Evolutionary conservation across 371 early-diverging fungal species (phyloP), one percentile per base, ranked within the genome.

Genomic region (Umbelopsis sp.): DNA sequence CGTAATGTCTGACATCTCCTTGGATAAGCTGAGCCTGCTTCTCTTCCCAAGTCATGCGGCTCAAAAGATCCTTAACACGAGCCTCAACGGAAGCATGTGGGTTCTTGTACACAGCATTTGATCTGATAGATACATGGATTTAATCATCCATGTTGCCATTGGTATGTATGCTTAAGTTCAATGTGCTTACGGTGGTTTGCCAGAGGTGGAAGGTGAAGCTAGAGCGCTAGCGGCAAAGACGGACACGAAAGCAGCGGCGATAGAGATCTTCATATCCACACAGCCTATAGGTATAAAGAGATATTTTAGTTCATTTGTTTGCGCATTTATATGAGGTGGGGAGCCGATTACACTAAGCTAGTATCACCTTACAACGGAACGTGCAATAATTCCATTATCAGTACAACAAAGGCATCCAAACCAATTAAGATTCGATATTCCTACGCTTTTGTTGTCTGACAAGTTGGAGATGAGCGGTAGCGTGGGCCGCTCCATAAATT

Each of bases 61-160:
- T 48, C 46, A 72, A 53, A n/a, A 72, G 69, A 29, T 72, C 72
- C 53, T 72, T 69, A 1, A 72, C 69, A 66, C 72, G 72, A 25
- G 25, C 69, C 3, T 69, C 69, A 4, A 72, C 65, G 3, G 65
- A 50, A 4, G 69, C 72, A 14, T 38, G 12, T 2, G 72, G 72
- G 48, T 68, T 50, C 16, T 68, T 37, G 66, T 72, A 72, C 8
- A 63, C 20, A 16, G 48, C 48, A 48, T 48, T 48, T 16, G 62
- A 10, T 48, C 48, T 48, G 48, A 20, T 41, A 41, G 7, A 41
- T 41, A 41, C 0, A 18, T 18, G 18, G 16, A 0, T n/a, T 5
- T 48, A 16, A 20, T 0, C 14, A n/a, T 11, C 48, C 14, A 46
- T 48, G 48, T 48, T 48, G 48, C 48, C 4, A 18, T 20, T 48